These are phyloP conservation scores for Herpotrichia juniperi DNA, from an alignment of 2,329 filamentous ascomycete species.

Conservation along the genomic window DNA sequence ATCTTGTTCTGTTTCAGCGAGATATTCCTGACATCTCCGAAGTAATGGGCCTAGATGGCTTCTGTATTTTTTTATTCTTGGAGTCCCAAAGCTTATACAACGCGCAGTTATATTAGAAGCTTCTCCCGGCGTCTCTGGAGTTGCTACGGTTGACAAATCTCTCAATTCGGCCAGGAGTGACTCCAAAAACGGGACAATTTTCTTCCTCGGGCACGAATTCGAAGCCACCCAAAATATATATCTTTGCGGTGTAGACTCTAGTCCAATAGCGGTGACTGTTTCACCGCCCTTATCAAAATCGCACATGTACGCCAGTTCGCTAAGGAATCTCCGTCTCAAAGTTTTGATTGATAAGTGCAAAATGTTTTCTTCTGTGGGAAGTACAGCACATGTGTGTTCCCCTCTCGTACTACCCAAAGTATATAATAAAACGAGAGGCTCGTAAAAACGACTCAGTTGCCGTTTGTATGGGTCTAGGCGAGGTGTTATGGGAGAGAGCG, in stretches of 20 bases:
- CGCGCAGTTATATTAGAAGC: slow-evolving; percentile 7
- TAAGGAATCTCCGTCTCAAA: slow-evolving; percentile 14
- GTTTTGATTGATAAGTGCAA: slow-evolving; percentile 2
- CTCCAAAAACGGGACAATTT: slow-evolving; percentile 13
- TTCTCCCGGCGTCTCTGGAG: neutral
- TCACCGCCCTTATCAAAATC: slow-evolving; percentile 20
- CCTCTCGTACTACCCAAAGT: slow-evolving; percentile 6
- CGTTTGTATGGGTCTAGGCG: slow-evolving; percentile 1
- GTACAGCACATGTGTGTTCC: slow-evolving; percentile 1
- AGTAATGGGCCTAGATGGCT: slow-evolving; percentile 9
- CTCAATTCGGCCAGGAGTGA: slow-evolving; percentile 10
- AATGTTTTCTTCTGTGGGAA: slow-evolving; percentile 1
- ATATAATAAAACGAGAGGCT: slow-evolving; percentile 7
- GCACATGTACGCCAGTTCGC: slow-evolving; percentile 15
- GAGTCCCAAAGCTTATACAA: slow-evolving; percentile 17
- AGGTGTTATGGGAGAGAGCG: neutral
- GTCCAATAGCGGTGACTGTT: slow-evolving; percentile 17
- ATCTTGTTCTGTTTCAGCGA: slow-evolving; percentile 4
- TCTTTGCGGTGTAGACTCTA: slow-evolving; percentile 16
- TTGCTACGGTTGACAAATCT: neutral
- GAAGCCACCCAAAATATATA: slow-evolving; percentile 20
- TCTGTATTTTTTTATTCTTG: slow-evolving; percentile 19
- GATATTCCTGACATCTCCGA: slow-evolving; percentile 6
- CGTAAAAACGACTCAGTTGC: slow-evolving; percentile 8
- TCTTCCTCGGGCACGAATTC: slow-evolving; percentile 9